Percentiles rank a stretch among this genome's conserved stretches.
Conservation (phyloP, 75 land plant species). For the Picea glauca region DNA sequence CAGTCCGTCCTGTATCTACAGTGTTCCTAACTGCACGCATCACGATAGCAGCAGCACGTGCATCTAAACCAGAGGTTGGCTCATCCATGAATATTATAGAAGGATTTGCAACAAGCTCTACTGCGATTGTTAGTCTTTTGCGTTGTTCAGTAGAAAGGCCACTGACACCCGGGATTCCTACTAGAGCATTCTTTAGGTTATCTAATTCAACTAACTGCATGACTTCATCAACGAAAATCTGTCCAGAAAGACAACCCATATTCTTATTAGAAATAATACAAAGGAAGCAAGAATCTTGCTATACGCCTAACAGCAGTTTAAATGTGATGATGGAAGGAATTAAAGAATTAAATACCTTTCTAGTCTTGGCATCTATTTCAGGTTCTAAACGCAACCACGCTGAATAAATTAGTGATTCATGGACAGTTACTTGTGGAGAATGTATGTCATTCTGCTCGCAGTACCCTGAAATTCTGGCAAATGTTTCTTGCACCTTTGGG, state of each 20-base stretch:
- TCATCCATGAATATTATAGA: slow-evolving; percentile 41
- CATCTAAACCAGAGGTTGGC: slow-evolving; percentile 32
- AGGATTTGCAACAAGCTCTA: slow-evolving; percentile 35
- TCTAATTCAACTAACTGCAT: slow-evolving; percentile 29
- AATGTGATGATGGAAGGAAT: not conserved
- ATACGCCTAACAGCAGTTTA: not conserved
- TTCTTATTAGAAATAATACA: not conserved
- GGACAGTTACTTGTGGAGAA: slow-evolving; percentile 27
- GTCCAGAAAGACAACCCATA: not conserved
- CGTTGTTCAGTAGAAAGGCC: slow-evolving; percentile 34
- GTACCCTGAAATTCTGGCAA: slow-evolving; percentile 32
- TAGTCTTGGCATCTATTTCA: slow-evolving; percentile 13
- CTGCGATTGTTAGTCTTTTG: slow-evolving; percentile 30
- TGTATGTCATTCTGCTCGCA: slow-evolving; percentile 31
- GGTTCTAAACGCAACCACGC: slow-evolving; percentile 24
- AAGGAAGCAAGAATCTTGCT: not conserved
- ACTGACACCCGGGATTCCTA: slow-evolving; percentile 22
- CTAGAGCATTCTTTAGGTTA: slow-evolving; percentile 19
- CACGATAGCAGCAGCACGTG: slow-evolving; percentile 22
- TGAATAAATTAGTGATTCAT: slow-evolving; percentile 29
- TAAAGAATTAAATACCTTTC: not conserved
- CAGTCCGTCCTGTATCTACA: slow-evolving; percentile 36
- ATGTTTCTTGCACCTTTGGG: slow-evolving; percentile 22
- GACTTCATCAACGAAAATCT: slow-evolving; percentile 34
- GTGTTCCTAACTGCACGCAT: slow-evolving; percentile 29